These are phyloP conservation scores for Acer yangbiense DNA, from an alignment of 345 rosid genomes.

Conservation along the genomic window DNA sequence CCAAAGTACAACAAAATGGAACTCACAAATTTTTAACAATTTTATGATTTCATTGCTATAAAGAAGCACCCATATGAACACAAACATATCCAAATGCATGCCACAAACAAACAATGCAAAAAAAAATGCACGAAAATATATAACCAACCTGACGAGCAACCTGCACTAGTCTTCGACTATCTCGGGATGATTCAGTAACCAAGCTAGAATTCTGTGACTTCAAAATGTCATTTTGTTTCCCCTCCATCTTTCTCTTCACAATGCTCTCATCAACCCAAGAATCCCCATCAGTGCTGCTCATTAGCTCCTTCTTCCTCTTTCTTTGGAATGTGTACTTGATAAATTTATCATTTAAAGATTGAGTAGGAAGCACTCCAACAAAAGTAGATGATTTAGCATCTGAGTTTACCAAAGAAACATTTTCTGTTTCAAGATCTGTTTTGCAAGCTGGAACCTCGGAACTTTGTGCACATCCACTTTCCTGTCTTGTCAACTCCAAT, in stretches of 20 bases:
- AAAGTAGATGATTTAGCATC: slow-evolving; percentile 37
- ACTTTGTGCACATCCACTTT: slow-evolving; percentile 28
- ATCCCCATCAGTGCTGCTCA: slow-evolving; percentile 52
- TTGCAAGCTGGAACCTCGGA: slow-evolving; percentile 34
- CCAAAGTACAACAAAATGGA: not conserved
- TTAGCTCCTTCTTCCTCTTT: slow-evolving; percentile 67
- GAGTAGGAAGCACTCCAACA: slow-evolving; percentile 34
- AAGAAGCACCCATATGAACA: not conserved
- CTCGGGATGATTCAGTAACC: slow-evolving; percentile 51
- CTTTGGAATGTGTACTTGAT: slow-evolving; percentile 80
- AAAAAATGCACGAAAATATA: not conserved
- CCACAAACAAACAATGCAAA: not conserved
- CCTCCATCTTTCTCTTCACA: slow-evolving; percentile 39
- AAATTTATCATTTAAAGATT: slow-evolving; percentile 41
- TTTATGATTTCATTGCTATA: not conserved
- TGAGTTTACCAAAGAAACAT: slow-evolving; percentile 17
- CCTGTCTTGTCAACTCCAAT: slow-evolving; percentile 34
- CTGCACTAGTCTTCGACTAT: slow-evolving; percentile 46
- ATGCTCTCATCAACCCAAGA: slow-evolving; percentile 37
- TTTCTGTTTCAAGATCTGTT: slow-evolving; percentile 26
- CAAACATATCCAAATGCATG: not conserved
- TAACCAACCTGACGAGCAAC: slow-evolving; percentile 63
- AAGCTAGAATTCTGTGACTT: slow-evolving; percentile 45
- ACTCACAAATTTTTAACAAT: not conserved
- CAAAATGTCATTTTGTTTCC: slow-evolving; percentile 39